Percentiles rank a stretch among this genome's conserved stretches.
phyloP scores from a whole-genome alignment of 208 protist species.

The Trypanosoma boissoni region DNA sequence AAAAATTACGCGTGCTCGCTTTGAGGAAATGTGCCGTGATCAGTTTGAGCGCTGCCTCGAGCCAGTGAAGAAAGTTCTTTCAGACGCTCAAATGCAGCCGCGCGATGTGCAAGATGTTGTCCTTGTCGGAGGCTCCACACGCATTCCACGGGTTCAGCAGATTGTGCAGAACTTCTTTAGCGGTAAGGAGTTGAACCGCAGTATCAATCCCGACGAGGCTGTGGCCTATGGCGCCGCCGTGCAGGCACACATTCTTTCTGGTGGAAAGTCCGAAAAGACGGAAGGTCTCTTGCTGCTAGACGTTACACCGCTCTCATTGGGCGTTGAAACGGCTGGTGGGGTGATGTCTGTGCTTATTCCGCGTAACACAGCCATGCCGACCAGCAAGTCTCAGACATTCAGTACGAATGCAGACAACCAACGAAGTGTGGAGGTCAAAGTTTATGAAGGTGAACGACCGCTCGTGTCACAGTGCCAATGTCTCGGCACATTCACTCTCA shows the following conservation, averaged over 20 bases:
- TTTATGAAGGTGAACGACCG: constrained; percentile 94
- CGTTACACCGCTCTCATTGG: constrained; percentile 94
- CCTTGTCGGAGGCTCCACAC: constrained; percentile 95
- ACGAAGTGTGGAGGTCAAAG: constrained; percentile 88
- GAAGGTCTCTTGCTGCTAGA: constrained; percentile 80
- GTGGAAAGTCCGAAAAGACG: constrained; percentile 59
- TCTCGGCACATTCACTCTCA: constrained; percentile 94
- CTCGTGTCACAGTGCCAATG: constrained; percentile 93
- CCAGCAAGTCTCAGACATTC: constrained; percentile 87
- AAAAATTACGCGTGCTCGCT: constrained; percentile 97
- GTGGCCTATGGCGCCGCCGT: constrained; percentile 95
- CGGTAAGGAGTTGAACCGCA: constrained; percentile 91
- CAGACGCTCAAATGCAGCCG: constrained; percentile 88
- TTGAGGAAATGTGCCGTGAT: constrained; percentile 96
- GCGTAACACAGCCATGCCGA: constrained; percentile 83
- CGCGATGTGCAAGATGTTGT: constrained; percentile 92
- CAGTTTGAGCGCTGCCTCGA: constrained; percentile 87
- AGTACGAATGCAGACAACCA: constrained; percentile 87
- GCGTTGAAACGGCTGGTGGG: constrained; percentile 92
- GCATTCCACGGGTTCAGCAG: constrained; percentile 98
- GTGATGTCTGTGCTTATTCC: constrained; percentile 94
- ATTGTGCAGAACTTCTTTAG: constrained; percentile 95
- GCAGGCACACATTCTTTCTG: constrained; percentile 95
- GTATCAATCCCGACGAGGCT: constrained; percentile 93
- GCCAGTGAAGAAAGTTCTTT: constrained; percentile 84